These are phyloP conservation scores for Diplodia mutila DNA, from an alignment of 2,329 filamentous ascomycete species.

Conservation along the genomic window DNA sequence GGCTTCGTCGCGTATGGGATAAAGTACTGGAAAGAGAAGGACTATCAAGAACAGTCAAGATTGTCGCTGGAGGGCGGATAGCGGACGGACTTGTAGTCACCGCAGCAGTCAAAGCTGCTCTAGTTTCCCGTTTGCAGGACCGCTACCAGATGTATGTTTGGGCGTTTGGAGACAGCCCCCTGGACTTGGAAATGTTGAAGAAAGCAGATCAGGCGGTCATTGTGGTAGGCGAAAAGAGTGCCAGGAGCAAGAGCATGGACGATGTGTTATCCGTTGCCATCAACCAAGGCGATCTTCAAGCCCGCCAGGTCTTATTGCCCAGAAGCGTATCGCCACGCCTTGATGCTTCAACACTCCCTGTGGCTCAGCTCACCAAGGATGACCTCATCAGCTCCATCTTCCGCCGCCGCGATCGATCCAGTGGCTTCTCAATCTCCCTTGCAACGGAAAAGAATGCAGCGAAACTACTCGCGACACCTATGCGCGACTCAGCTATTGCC, in stretches of 20 bases:
- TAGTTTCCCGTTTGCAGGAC: constrained; percentile 51
- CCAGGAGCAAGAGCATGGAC: constrained; percentile 47
- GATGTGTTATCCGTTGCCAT: constrained; percentile 50
- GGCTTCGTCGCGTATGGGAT: constrained; percentile 59
- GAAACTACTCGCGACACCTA: neutral
- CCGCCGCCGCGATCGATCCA: no score
- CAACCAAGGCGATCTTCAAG: constrained; percentile 42
- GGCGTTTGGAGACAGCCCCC: constrained; percentile 64
- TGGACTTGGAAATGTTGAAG: constrained; percentile 63
- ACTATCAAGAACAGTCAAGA: constrained; percentile 48
- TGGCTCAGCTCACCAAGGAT: neutral
- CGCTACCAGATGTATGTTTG: constrained; percentile 48
- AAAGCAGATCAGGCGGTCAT: constrained; percentile 59
- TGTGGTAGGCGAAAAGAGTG: constrained; percentile 54
- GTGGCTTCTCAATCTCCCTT: neutral
- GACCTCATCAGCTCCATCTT: neutral
- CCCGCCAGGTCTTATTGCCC: constrained; percentile 55
- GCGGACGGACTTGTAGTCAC: constrained; percentile 57
- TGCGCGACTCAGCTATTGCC: neutral
- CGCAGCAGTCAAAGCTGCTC: constrained; percentile 51
- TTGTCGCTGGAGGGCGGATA: constrained; percentile 59
- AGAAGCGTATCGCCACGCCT: neutral
- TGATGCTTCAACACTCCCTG: neutral
- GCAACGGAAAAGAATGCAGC: neutral
- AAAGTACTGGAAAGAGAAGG: constrained; percentile 52